These are phyloP conservation scores for Saccharomycopsis guyanensis DNA, from an alignment of 805 yeast genomes.

Conservation along the genomic window DNA sequence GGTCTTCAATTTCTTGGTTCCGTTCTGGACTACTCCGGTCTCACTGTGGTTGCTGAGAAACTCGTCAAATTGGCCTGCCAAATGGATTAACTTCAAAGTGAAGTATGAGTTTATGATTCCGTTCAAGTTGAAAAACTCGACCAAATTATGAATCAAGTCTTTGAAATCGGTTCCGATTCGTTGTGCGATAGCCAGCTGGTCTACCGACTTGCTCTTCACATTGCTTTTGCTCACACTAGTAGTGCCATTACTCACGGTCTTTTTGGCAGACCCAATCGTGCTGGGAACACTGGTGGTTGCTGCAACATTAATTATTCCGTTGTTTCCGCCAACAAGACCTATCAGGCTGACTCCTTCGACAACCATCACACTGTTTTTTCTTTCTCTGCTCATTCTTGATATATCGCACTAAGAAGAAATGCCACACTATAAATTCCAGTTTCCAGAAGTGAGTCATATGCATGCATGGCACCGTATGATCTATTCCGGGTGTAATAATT, in stretches of 20 bases:
- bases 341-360: too few relatives aligned
- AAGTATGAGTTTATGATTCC: slow-evolving; percentile 2
- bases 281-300: too few relatives aligned
- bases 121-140: slow-evolving; percentile 8
- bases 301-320: too few relatives aligned
- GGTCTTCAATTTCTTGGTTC: not conserved
- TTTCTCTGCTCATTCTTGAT: not conserved
- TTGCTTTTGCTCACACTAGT: not conserved
- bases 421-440: too few relatives aligned
- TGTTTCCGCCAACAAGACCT: too few relatives aligned
- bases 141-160: not conserved
- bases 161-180: not conserved
- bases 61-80: not conserved
- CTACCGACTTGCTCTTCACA: not conserved
- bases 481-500: not conserved
- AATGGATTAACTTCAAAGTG: slow-evolving; percentile 2
- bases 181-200: not conserved
- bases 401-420: too few relatives aligned
- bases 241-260: too few relatives aligned
- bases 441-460: slow-evolving; percentile 3
- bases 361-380: not conserved
- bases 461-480: not conserved
- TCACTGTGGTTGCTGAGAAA: not conserved
- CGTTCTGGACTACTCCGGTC: not conserved
- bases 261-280: too few relatives aligned